A percentile compares a stretch with the other conserved stretches of the same genome.
These are phyloP conservation scores for Aureobasidium mangrovei DNA, from an alignment of 2,329 filamentous ascomycete species.

Conservation along the genomic window DNA sequence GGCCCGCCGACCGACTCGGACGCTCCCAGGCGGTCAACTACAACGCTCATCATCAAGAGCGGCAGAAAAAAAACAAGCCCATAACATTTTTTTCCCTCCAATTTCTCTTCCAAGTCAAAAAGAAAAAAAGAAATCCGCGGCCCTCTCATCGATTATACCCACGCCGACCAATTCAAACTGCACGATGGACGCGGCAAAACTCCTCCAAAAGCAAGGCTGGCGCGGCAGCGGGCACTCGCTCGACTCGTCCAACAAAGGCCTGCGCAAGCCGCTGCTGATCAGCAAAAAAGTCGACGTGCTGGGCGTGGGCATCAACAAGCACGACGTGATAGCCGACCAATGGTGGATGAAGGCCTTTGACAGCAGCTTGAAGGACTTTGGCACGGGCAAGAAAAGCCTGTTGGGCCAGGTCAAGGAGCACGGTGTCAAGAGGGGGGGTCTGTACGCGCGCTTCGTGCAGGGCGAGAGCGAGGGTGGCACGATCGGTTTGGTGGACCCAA, in stretches of 20 bases:
- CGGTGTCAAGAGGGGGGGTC: slow-evolving; percentile 42
- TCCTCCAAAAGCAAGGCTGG: slow-evolving; percentile 84
- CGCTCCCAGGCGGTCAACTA: too few relatives aligned
- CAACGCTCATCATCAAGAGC: too few relatives aligned
- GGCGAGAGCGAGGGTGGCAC: slow-evolving; percentile 73
- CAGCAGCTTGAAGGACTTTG: slow-evolving; percentile 72
- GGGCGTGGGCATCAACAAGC: slow-evolving; percentile 71
- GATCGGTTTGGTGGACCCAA: slow-evolving; percentile 28
- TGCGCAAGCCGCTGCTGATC: slow-evolving; percentile 74
- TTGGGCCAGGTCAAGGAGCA: slow-evolving; percentile 38
- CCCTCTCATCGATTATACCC: too few relatives aligned
- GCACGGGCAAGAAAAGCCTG: slow-evolving; percentile 51
- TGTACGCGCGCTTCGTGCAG: slow-evolving; percentile 79
- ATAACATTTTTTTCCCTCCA: too few relatives aligned
- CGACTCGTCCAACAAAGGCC: slow-evolving; percentile 64
- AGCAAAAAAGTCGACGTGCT: slow-evolving; percentile 72
- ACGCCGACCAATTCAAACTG: too few relatives aligned
- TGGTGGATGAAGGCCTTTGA: slow-evolving; percentile 98
- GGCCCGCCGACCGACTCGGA: too few relatives aligned
- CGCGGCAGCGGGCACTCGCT: slow-evolving; percentile 80
- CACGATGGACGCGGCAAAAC: slow-evolving; percentile 72
- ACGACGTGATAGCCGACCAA: slow-evolving; percentile 59
- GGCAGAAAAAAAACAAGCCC: too few relatives aligned
- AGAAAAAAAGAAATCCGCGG: too few relatives aligned
- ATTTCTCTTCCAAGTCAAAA: too few relatives aligned